Percentiles rank a stretch among this genome's conserved stretches.
phyloP scores from a whole-genome alignment of 1,139 yeast species.

The Diutina neorugosa region DNA sequence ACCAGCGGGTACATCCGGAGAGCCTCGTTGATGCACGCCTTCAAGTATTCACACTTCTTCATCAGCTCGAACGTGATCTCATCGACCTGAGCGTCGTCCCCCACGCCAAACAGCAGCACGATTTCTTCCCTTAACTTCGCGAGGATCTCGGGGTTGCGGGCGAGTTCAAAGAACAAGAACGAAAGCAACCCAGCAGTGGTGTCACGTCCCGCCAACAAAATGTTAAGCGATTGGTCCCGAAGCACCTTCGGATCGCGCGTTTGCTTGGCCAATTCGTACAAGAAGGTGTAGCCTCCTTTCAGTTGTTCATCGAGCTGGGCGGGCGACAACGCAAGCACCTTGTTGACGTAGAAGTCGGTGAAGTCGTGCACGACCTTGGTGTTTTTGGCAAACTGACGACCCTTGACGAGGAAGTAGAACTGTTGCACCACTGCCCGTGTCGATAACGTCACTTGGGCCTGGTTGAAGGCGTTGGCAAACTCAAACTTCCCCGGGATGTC shows the following conservation, averaged over 20 bases:
- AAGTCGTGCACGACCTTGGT: slow-evolving; percentile 21
- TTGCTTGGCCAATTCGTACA: slow-evolving; percentile 18
- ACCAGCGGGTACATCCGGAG: slow-evolving; percentile 3
- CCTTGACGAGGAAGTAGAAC: slow-evolving; percentile 17
- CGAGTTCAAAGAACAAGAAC: slow-evolving; percentile 15
- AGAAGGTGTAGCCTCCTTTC: slow-evolving; percentile 14
- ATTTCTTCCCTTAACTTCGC: slow-evolving; percentile 14
- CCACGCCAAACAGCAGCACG: slow-evolving; percentile 13
- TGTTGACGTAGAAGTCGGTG: slow-evolving; percentile 16
- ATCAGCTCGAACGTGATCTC: slow-evolving; percentile 16
- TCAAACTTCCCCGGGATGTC: slow-evolving; percentile 12
- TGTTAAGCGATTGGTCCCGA: slow-evolving; percentile 19
- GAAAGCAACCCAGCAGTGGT: slow-evolving; percentile 21
- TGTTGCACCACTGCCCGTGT: slow-evolving; percentile 19
- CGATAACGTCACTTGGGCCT: slow-evolving; percentile 19
- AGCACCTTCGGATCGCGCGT: slow-evolving; percentile 16
- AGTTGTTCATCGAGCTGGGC: slow-evolving; percentile 17
- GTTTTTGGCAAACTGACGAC: slow-evolving; percentile 17
- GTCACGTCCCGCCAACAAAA: slow-evolving; percentile 22
- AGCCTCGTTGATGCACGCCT: slow-evolving; percentile 2
- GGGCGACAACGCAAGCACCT: slow-evolving; percentile 17
- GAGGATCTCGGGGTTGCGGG: slow-evolving; percentile 14
- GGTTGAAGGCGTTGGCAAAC: slow-evolving; percentile 22
- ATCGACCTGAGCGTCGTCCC: slow-evolving; percentile 15
- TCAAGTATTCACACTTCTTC: slow-evolving; percentile 5